Conservation (phyloP, 2,329 filamentous ascomycete species). For the Fusarium foetens region DNA sequence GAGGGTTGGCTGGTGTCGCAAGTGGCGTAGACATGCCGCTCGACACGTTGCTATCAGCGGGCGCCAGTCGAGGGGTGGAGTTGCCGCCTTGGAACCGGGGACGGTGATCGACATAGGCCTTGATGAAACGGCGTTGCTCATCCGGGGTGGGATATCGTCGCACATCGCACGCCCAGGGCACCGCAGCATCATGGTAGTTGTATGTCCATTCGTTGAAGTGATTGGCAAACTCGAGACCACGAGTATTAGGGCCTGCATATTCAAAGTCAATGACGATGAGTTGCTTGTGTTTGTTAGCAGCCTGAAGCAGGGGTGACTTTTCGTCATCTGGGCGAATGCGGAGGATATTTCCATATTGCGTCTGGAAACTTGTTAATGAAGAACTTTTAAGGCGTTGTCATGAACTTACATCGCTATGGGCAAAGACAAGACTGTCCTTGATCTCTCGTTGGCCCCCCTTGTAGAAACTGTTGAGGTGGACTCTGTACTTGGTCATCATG, state of each 20-base stretch:
- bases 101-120: constrained; percentile 85
- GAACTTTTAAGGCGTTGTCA: background rate
- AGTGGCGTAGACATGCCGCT: constrained; percentile 48
- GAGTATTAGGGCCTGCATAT: constrained; percentile 89
- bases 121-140: constrained; percentile 86
- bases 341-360: constrained; percentile 98
- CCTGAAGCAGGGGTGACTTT: constrained; percentile 86
- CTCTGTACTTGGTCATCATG: constrained; percentile 80
- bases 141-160: constrained; percentile 78
- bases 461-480: constrained; percentile 77
- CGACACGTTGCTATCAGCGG: constrained; percentile 54
- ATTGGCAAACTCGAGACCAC: constrained; percentile 93
- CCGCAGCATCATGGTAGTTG: constrained; percentile 84
- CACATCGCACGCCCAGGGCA: constrained; percentile 74
- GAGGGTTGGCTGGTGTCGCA: constrained; percentile 47
- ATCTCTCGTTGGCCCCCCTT: constrained; percentile 70
- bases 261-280: constrained; percentile 98
- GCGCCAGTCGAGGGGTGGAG: constrained; percentile 61
- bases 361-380: constrained; percentile 61
- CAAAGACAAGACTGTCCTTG: constrained; percentile 84
- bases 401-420: constrained; percentile 89
- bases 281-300: constrained; percentile 94
- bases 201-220: constrained; percentile 99
- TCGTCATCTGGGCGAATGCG: constrained; percentile 74
- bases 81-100: constrained; percentile 67